A percentile compares a stretch with the other conserved stretches of the same genome.
These are phyloP conservation scores for Hondaea fermentalgiana DNA, from an alignment of 108 stramenopile genomes.

Conservation along the genomic window DNA sequence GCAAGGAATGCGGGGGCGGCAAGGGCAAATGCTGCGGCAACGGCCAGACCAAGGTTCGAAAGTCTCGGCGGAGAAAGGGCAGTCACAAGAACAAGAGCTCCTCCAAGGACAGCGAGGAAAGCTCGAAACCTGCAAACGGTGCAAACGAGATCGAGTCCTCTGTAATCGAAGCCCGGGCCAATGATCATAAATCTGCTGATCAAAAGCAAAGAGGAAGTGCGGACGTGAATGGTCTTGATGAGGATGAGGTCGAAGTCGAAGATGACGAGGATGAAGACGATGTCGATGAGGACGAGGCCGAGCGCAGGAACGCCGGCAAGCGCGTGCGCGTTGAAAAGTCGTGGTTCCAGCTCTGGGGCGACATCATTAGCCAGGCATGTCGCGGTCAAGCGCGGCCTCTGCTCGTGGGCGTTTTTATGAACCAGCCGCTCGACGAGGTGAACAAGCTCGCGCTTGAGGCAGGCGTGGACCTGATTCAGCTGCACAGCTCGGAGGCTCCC, in stretches of 20 bases:
- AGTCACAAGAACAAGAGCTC: too few relatives aligned
- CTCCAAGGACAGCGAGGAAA: too few relatives aligned
- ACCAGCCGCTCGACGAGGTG: conserved; percentile 71
- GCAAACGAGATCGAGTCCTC: too few relatives aligned
- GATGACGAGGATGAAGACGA: neutral
- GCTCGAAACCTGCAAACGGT: too few relatives aligned
- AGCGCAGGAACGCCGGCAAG: neutral
- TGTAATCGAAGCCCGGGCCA: too few relatives aligned
- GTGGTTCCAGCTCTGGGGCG: neutral
- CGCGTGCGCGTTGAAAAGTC: neutral
- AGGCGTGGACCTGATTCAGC: conserved; percentile 88
- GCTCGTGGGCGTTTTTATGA: conserved; percentile 92
- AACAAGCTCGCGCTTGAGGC: conserved; percentile 60
- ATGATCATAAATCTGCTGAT: too few relatives aligned
- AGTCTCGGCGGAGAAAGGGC: too few relatives aligned
- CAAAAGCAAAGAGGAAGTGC: too few relatives aligned
- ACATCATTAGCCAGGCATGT: neutral
- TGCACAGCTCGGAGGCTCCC: conserved; percentile 88
- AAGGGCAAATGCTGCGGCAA: neutral
- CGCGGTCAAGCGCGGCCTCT: conserved; percentile 55
- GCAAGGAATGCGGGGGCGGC: neutral
- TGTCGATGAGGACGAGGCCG: neutral
- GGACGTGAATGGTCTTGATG: too few relatives aligned
- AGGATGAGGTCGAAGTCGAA: too few relatives aligned
- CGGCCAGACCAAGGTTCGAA: too few relatives aligned